Conservation (phyloP, 805 yeast species). For the Lipomyces spencermartinsiae region DNA sequence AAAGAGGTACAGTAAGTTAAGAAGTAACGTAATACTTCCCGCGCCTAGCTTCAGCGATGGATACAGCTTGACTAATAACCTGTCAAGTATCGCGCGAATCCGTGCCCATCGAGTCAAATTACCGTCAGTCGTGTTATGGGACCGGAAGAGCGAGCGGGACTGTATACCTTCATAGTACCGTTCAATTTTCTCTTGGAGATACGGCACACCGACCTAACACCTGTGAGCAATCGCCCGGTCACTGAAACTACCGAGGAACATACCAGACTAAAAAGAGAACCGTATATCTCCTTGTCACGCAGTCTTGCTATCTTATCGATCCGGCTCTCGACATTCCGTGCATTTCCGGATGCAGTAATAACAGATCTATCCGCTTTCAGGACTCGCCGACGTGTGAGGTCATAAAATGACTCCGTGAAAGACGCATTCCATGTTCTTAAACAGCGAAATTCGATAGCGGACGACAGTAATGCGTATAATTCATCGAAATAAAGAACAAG, state of each 20-base stretch:
- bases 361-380: constrained; percentile 44
- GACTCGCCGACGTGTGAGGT: constrained; percentile 66
- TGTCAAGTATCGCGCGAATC: constrained; percentile 38
- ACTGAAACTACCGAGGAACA: not conserved
- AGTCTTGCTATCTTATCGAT: constrained; percentile 57
- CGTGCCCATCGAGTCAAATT: constrained; percentile 40
- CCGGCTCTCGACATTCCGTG: constrained; percentile 35
- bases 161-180: constrained; percentile 65
- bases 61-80: constrained; percentile 60
- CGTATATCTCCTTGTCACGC: constrained; percentile 57
- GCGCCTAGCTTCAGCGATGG: constrained; percentile 61
- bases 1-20: constrained; percentile 69
- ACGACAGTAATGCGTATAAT: constrained; percentile 64
- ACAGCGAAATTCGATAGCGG: constrained; percentile 72
- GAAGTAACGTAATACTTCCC: constrained; percentile 58
- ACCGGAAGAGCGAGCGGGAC: constrained; percentile 62
- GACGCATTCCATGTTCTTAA: constrained; percentile 78
- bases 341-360: constrained; percentile 40
- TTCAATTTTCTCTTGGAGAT: constrained; percentile 71
- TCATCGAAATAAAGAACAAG: constrained; percentile 79
- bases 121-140: constrained; percentile 44
- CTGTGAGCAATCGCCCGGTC: not conserved
- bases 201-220: constrained; percentile 65
- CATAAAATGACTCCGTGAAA: constrained; percentile 91
- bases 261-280: constrained; percentile 53